Conservation (phyloP, 2,329 filamentous ascomycete genomes). For the Escovopsis sp. region DNA sequence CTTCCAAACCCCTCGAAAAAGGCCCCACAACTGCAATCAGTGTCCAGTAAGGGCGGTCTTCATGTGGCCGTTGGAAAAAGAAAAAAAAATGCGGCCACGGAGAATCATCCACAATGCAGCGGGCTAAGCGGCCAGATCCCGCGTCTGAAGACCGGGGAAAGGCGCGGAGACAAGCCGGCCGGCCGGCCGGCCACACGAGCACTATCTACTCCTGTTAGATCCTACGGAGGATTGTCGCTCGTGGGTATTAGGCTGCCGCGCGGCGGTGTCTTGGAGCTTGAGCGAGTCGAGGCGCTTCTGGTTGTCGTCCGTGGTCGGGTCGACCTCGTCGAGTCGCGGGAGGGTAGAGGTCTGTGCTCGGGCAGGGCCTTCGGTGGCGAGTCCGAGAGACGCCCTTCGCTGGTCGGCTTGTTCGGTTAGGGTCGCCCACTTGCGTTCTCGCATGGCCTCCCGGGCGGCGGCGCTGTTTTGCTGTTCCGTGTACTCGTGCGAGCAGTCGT, state of each 20-base stretch:
- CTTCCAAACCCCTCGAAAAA: too few relatives aligned
- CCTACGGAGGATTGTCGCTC: constrained; percentile 47
- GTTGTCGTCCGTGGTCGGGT: constrained; percentile 67
- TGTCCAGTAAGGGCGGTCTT: too few relatives aligned
- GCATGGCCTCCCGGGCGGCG: constrained; percentile 64
- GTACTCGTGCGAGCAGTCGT: constrained; percentile 97
- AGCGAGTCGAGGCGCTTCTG: constrained; percentile 80
- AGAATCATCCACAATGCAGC: too few relatives aligned
- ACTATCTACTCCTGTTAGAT: constrained; percentile 36
- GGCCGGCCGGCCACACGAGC: constrained; percentile 1
- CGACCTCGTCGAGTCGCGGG: constrained; percentile 56
- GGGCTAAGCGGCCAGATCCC: too few relatives aligned
- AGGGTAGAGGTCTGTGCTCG: constrained; percentile 27
- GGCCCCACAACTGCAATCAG: too few relatives aligned
- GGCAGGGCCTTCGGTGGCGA: constrained; percentile 15
- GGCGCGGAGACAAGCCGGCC: too few relatives aligned
- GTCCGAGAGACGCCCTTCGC: constrained; percentile 33
- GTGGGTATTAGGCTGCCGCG: constrained; percentile 40
- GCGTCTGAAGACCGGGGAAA: too few relatives aligned
- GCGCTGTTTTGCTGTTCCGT: constrained; percentile 91
- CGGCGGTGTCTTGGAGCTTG: constrained; percentile 67
- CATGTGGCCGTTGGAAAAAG: too few relatives aligned
- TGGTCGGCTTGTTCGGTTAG: constrained; percentile 67
- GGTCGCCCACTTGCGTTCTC: constrained; percentile 81
- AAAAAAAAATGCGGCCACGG: too few relatives aligned